Base-by-base conservation (phyloP, 176 grass and related monocot genomes). In the Bonia amplexicaulis region DNA sequence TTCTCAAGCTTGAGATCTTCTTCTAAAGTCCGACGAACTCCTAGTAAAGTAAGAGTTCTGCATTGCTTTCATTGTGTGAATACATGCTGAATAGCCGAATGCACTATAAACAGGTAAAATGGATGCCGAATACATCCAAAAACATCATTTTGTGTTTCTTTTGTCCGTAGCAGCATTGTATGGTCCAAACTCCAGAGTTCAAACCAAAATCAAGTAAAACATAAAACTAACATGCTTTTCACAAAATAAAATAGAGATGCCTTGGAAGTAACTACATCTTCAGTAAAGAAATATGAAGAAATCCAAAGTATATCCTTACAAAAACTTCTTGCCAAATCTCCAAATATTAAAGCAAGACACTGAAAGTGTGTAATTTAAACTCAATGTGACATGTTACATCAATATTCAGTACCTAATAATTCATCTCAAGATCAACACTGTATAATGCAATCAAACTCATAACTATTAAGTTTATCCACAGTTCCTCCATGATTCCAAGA, bases 21-120 rank as follows among this genome's bases (percentile, higher is more conserved):
- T 83, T 99, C 96, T 85, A 99, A 91, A 46, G 91, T 85, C 45
- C 93, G 89, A 14, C 96, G 93, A 90, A 99, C 91, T 85, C 89
- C 86, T 90, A 82, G 79, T 85, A 94, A 81, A 81, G 80, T 88
- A 95, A 99, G 87, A 87, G 65, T 88, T 76, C 96, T 99, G 90
- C 84, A 93, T 80, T 80, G 82, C 16, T 79, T 80, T 80, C 81
- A 90, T 67, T 60, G 69, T 71, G 66, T 77, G 61, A 87, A 78
- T 75, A 74, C 5, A 83, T 52, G 29, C 68, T 67, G 54, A 86
- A 87, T 66, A 46, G 14, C 12, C 8, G 58, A 82, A 90, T 55
- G 60, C 22, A 65, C 25, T 73, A 68, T 82, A 82, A 66, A 26
- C 12, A 62, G 27, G 31, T 84, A 87, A 41, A 72, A 47, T 39